Conservation (phyloP, 2,329 filamentous ascomycete species). For the Tolypocladium endophyticum region DNA sequence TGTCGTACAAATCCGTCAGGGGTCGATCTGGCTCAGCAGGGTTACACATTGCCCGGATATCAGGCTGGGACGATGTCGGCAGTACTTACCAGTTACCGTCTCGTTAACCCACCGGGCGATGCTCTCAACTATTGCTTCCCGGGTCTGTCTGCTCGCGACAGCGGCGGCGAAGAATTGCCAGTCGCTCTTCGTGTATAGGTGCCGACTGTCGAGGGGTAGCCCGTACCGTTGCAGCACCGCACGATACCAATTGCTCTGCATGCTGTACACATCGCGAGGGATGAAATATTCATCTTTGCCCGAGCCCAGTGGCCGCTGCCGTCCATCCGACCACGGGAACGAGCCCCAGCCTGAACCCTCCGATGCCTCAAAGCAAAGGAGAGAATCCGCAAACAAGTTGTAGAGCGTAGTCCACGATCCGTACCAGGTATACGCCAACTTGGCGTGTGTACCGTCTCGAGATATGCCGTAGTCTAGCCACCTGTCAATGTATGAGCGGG, state of each 20-base stretch:
- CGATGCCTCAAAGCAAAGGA: constrained; percentile 65
- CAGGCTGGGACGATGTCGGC: neutral
- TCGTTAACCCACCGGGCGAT: constrained; percentile 79
- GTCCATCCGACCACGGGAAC: neutral
- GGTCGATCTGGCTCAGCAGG: constrained; percentile 44
- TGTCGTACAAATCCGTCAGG: constrained; percentile 74
- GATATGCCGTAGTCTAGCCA: constrained; percentile 65
- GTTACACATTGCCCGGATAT: neutral
- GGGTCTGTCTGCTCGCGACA: constrained; percentile 57
- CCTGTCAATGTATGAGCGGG: constrained; percentile 55
- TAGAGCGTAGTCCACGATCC: constrained; percentile 76
- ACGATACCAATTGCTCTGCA: constrained; percentile 73
- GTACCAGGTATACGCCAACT: constrained; percentile 71
- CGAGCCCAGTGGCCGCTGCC: constrained; percentile 11
- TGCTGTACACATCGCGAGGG: constrained; percentile 63
- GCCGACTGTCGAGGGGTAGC: constrained; percentile 69
- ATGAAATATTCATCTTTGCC: constrained; percentile 46
- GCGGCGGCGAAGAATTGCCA: constrained; percentile 88
- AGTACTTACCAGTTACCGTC: constrained; percentile 49
- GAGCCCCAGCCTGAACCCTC: neutral
- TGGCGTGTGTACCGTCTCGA: constrained; percentile 61
- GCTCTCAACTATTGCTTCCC: constrained; percentile 60
- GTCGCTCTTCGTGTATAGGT: constrained; percentile 80
- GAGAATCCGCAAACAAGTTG: constrained; percentile 63
- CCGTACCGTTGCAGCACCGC: constrained; percentile 73